Evolutionary conservation across 192 early-diverging fungal genomes (phyloP).

Genomic region (Globomyces pollinis-pini): DNA sequence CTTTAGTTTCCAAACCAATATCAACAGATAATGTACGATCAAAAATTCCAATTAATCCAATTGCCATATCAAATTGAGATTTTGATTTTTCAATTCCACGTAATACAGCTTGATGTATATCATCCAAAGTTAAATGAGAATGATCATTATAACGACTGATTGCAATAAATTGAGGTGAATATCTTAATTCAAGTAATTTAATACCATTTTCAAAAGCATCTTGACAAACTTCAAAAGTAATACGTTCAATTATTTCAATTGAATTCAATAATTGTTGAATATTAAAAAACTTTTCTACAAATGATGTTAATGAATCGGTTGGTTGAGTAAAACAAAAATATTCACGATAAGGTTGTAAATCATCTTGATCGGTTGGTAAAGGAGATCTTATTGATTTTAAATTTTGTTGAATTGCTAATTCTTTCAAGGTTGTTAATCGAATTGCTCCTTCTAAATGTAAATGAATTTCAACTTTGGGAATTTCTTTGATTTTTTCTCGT

Average conservation of each 20-base stretch:
- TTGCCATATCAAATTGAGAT: neutral
- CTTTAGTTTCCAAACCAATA: neutral
- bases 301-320: constrained; percentile 3
- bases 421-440: neutral
- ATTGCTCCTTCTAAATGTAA: constrained; percentile 2
- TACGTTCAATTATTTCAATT: neutral
- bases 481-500: neutral
- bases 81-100: neutral
- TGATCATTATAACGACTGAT: neutral
- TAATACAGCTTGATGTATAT: constrained; percentile 1
- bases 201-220: neutral
- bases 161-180: constrained; percentile 6
- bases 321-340: constrained; percentile 5
- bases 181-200: constrained; percentile 3
- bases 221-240: constrained; percentile 1
- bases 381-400: neutral
- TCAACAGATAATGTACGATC: neutral
- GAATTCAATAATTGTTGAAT: neutral
- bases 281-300: neutral
- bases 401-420: constrained; percentile 3
- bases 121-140: neutral
- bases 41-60: constrained; percentile 5
- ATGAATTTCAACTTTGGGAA: constrained; percentile 9
- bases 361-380: neutral
- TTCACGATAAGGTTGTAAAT: neutral